Percentiles rank a stretch among this genome's conserved stretches.
Conservation (phyloP, 139 green algal species). For the Dunaliella primolecta region DNA sequence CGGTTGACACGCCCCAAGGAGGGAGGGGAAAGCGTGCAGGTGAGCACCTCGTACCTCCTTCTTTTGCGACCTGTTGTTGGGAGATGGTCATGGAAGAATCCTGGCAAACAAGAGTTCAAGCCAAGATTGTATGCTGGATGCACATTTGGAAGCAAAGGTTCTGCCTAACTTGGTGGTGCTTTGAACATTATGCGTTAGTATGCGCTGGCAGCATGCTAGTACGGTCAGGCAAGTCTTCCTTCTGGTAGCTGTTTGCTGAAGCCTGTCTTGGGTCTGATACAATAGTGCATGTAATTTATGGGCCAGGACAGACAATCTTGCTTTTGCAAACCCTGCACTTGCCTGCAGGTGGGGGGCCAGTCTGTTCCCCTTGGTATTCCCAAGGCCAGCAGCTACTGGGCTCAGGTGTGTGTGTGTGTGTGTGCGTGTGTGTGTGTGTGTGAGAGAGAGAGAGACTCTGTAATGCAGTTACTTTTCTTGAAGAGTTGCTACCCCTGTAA, state of each 20-base stretch:
- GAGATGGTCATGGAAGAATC: neutral
- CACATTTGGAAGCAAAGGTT: neutral
- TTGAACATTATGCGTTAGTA: neutral
- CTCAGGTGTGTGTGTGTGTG: slow-evolving; percentile 1
- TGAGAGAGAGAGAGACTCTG: too few species aligned
- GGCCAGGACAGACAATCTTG: too few species aligned
- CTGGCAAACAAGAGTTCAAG: neutral
- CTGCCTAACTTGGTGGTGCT: neutral
- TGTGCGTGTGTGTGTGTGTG: too few species aligned
- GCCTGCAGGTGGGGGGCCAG: slow-evolving; percentile 45
- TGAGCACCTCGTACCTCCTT: neutral
- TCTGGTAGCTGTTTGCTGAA: too few species aligned
- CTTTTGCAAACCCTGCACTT: too few species aligned
- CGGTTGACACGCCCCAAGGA: slow-evolving; percentile 67
- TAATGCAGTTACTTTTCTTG: neutral
- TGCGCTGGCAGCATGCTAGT: neutral
- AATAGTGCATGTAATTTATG: too few species aligned
- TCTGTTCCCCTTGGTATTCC: slow-evolving; percentile 74
- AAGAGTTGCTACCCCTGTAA: neutral
- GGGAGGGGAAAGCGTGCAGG: slow-evolving; percentile 48
- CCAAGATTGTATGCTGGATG: neutral
- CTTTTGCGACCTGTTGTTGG: neutral
- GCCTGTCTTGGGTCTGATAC: too few species aligned
- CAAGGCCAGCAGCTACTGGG: slow-evolving; percentile 34
- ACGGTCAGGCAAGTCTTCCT: too few species aligned